Evolutionary conservation across 169 alveolate genomes (phyloP).

Genomic region (Plasmodium relictum): DNA sequence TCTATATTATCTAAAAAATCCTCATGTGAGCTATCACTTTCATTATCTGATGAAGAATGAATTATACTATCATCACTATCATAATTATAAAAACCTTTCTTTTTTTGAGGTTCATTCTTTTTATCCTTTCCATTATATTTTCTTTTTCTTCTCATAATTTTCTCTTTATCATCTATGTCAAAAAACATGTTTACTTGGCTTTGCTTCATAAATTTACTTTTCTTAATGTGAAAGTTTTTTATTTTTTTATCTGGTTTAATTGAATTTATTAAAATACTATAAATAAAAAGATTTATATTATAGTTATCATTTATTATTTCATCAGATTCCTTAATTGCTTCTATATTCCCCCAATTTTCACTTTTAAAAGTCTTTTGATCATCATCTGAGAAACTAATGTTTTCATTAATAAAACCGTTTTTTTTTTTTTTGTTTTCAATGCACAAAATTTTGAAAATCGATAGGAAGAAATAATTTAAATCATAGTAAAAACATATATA

Average conservation of each 20-base stretch:
- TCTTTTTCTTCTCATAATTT: conserved; percentile 4
- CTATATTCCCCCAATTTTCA: background rate
- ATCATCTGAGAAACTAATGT: background rate
- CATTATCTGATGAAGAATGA: conserved; percentile 8
- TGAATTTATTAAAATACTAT: conserved; percentile 55
- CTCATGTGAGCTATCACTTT: background rate
- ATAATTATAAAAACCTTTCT: conserved; percentile 15
- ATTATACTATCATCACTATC: conserved; percentile 66
- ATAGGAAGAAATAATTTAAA: conserved; percentile 35
- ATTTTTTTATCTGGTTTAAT: conserved; percentile 70
- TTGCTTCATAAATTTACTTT: conserved; percentile 17
- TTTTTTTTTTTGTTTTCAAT: background rate
- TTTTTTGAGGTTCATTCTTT: background rate
- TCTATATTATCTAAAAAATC: conserved; percentile 3
- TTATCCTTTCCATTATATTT: background rate
- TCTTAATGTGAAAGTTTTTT: conserved; percentile 15
- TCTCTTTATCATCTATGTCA: conserved; percentile 43
- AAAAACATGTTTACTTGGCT: conserved; percentile 15
- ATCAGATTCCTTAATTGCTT: background rate
- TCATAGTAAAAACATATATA: conserved; percentile 61
- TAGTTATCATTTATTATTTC: background rate
- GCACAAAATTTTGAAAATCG: conserved; percentile 11
- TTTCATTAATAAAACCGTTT: background rate
- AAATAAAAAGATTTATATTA: conserved; percentile 31
- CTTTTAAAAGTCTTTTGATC: background rate